phyloP scores from a whole-genome alignment of 495 filamentous ascomycete genomes.

The Podospora comata region DNA sequence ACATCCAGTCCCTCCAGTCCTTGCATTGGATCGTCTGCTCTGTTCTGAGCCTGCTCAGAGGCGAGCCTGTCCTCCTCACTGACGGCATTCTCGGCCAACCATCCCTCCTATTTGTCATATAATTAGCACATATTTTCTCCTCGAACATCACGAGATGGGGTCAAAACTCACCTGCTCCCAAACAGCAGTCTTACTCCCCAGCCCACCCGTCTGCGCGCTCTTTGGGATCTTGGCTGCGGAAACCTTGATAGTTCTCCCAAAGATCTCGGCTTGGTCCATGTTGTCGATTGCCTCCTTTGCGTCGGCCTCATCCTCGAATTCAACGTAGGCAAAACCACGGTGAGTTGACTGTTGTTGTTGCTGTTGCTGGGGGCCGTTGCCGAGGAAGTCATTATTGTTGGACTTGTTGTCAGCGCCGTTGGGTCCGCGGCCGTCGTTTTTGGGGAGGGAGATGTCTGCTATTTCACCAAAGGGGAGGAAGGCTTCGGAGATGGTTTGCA shows the following conservation, averaged over 20 bases:
- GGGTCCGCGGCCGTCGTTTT: conserved; percentile 69
- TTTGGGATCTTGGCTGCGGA: conserved; percentile 89
- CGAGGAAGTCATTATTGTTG: neutral
- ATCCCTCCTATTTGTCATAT: conserved; percentile 67
- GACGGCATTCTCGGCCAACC: conserved; percentile 85
- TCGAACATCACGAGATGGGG: too few species aligned
- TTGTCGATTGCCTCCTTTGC: conserved; percentile 97
- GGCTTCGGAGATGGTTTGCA: conserved; percentile 72
- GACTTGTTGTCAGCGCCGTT: conserved; percentile 47
- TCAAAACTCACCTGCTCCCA: conserved; percentile 83
- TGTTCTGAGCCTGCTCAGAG: conserved; percentile 53
- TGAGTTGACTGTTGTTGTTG: conserved; percentile 48
- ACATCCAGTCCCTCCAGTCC: conserved; percentile 90
- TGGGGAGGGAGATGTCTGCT: conserved; percentile 81
- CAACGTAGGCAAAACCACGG: conserved; percentile 93
- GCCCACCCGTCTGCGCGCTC: conserved; percentile 70
- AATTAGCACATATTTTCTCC: conserved; percentile 27
- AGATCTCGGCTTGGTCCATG: conserved; percentile 97
- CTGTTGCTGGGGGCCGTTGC: neutral
- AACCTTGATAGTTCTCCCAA: conserved; percentile 86
- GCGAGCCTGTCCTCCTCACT: conserved; percentile 78
- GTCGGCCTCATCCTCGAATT: conserved; percentile 83
- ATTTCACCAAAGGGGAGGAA: conserved; percentile 97
- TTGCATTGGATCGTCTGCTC: conserved; percentile 86
- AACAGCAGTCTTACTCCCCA: conserved; percentile 92